Conservation (phyloP, 78 protist genomes). For the Creolimax fragrantissima region DNA sequence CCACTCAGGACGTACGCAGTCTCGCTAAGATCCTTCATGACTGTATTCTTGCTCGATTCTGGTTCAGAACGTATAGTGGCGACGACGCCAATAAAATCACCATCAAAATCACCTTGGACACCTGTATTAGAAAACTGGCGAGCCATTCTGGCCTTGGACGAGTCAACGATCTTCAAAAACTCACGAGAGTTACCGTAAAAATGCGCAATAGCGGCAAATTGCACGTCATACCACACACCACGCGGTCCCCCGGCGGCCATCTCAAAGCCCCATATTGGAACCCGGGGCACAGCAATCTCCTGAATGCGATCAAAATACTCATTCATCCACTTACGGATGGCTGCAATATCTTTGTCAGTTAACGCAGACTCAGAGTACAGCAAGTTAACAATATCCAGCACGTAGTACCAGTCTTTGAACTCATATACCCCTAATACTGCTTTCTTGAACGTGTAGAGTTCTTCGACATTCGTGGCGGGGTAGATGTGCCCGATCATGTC, state of each 20-base stretch:
- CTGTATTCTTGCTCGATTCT: neutral
- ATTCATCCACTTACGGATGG: neutral
- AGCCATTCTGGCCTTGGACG: neutral
- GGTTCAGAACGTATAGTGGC: neutral
- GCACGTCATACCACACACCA: slow-evolving; percentile 15
- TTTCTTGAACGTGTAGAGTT: neutral
- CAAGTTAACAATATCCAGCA: neutral
- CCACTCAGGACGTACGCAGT: neutral
- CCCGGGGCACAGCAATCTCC: neutral
- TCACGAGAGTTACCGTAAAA: neutral
- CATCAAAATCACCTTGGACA: neutral
- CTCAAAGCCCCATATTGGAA: neutral
- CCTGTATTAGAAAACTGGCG: neutral
- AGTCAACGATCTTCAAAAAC: neutral
- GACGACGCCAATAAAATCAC: neutral
- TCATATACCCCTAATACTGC: neutral
- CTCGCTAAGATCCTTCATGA: neutral
- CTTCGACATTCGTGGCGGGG: neutral
- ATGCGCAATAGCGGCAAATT: slow-evolving; percentile 11
- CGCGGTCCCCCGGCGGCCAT: neutral
- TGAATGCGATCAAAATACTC: neutral
- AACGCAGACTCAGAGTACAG: neutral
- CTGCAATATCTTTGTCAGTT: neutral
- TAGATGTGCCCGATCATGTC: neutral
- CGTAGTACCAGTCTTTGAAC: slow-evolving; percentile 17